Percentiles rank a stretch among this genome's conserved stretches.
These are phyloP conservation scores for Populus pruinosa DNA, from an alignment of 345 rosid species.

Conservation along the genomic window DNA sequence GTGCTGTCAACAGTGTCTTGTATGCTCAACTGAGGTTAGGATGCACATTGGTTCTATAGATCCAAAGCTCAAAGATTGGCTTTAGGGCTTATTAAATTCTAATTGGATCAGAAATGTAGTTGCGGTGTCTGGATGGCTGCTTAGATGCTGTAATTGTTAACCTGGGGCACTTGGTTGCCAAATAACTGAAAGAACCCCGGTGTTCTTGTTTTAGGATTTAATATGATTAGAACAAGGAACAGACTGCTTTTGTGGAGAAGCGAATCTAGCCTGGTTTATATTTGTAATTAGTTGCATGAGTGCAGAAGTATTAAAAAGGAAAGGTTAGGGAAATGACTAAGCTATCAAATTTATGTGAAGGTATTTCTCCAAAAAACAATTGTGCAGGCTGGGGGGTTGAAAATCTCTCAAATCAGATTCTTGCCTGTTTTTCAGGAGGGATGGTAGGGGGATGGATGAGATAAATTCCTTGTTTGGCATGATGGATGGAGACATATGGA, in stretches of 20 bases:
- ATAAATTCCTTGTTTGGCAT: not conserved
- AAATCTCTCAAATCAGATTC: not conserved
- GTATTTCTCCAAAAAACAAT: not conserved
- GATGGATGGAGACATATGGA: not conserved
- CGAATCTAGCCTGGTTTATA: not conserved
- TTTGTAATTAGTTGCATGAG: not conserved
- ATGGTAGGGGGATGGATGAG: not conserved
- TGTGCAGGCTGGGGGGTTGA: not conserved
- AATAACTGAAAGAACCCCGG: not conserved
- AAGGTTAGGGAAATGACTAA: not conserved
- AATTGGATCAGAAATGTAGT: not conserved
- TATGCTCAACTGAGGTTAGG: not conserved
- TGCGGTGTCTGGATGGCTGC: not conserved
- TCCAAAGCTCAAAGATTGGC: not conserved
- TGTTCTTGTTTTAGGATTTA: not conserved
- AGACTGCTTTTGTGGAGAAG: not conserved
- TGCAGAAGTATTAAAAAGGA: not conserved
- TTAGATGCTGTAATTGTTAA: too few relatives aligned
- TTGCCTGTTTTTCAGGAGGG: not conserved
- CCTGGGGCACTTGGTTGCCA: not conserved
- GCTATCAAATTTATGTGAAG: not conserved
- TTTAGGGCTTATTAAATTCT: not conserved
- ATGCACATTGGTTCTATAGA: not conserved
- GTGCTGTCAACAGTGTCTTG: not conserved
- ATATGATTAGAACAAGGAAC: not conserved